Evolutionary conservation across 192 early-diverging fungal genomes (phyloP), one percentile per base, ranked within the genome.

Genomic region (Backusella sp.): DNA sequence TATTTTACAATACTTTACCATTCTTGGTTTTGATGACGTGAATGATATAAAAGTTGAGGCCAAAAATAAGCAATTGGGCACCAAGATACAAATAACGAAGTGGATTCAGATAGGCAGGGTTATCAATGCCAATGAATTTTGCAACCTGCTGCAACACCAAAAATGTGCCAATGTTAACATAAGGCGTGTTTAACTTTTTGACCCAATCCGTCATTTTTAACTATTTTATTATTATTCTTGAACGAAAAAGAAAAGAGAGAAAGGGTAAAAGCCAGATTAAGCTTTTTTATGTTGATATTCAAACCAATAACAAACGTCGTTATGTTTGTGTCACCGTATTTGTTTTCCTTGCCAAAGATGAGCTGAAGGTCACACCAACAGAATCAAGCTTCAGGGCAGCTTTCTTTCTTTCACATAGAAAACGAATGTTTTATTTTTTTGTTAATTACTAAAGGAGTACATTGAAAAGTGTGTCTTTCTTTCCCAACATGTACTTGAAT

Each of bases 1-100:
- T 39, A 12, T 39, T n/a, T n/a, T 36, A 12, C 56, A 36, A 39
- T 14, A 77, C 75, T 42, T 32, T 83, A 91, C 92, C 91, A 78
- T 98, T 98, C 83, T 92, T 94, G 67, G 77, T 78, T 68, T 79
- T 76, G 42, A 96, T 89, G 66, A 80, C 70, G 52, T 44, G 62
- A 56, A 87, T 74, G 35, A 86, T 34, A 17, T 81, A 42, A 73
- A 75, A 87, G 19, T 76, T 80, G 23, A 89, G 56, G 0, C 77
- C 79, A 32, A 93, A 49, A 14, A 86, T 80, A 30, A 90, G 23
- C 21, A 86, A 35, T 85, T 95, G 94, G 11, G 87, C 85, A 28
- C 74, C 62, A 59, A 86, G 73, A 78, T 92, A 94, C 44, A 84
- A 80, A 23, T 81, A 72, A 21, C 92, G 87, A 75, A 92, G 81